These are phyloP conservation scores for Hericium alpestre DNA, from an alignment of 768 basidiomycete species.

Conservation along the genomic window DNA sequence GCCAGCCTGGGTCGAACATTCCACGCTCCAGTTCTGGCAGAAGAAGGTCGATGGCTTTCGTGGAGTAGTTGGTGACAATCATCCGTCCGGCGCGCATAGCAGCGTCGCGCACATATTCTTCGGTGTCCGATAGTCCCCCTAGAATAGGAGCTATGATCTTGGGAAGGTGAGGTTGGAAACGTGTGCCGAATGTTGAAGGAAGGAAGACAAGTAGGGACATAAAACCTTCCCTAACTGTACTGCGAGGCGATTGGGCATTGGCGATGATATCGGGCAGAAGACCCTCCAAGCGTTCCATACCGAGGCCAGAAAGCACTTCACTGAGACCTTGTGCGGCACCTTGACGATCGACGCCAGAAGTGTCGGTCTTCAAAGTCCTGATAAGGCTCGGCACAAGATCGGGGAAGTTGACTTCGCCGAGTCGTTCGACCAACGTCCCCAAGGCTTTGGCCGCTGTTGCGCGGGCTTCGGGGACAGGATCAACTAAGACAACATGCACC, in stretches of 20 bases:
- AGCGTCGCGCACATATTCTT: conserved; percentile 93
- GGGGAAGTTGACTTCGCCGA: conserved; percentile 92
- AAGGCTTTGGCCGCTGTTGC: conserved; percentile 95
- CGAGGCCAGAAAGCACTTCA: conserved; percentile 89
- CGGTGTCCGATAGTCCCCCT: conserved; percentile 80
- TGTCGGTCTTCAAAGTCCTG: conserved; percentile 82
- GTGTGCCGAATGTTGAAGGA: conserved; percentile 90
- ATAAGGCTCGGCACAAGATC: conserved; percentile 86
- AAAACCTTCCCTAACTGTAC: conserved; percentile 94
- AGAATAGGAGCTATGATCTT: conserved; percentile 92
- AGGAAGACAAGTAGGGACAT: conserved; percentile 95
- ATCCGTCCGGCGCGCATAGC: conserved; percentile 98
- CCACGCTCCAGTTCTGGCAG: conserved; percentile 89
- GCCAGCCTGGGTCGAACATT: conserved; percentile 92
- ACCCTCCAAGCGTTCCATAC: conserved; percentile 95
- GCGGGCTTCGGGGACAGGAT: conserved; percentile 95
- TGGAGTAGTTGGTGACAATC: conserved; percentile 92
- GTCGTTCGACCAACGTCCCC: conserved; percentile 90
- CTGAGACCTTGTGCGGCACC: conserved; percentile 96
- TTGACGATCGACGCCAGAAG: conserved; percentile 92
- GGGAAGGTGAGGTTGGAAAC: conserved; percentile 92
- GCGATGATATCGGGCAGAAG: conserved; percentile 88
- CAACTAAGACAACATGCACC: conserved; percentile 85
- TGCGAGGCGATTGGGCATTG: conserved; percentile 79
- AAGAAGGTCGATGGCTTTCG: conserved; percentile 83